Evolutionary conservation across 345 rosid genomes (phyloP).

Genomic region (Jatropha curcas): DNA sequence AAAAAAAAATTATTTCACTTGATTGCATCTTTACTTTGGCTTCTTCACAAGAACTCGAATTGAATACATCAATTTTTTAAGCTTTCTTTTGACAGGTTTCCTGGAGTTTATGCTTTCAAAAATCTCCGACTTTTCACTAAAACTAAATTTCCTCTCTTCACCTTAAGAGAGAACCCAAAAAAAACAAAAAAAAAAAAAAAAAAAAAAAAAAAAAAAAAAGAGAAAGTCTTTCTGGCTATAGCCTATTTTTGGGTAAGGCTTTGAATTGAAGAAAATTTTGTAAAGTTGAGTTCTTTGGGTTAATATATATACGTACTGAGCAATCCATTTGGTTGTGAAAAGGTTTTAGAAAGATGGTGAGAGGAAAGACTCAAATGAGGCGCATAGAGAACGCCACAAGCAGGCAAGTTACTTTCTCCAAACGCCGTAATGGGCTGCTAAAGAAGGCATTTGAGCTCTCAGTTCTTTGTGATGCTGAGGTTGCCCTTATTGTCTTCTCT

Average conservation of each 20-base stretch:
- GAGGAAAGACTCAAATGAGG: conserved; percentile 53
- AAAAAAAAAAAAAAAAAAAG: too few relatives aligned
- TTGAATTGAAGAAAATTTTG: too few relatives aligned
- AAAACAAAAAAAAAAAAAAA: too few relatives aligned
- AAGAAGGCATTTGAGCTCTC: conserved; percentile 39
- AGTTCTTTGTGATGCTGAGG: conserved; percentile 40
- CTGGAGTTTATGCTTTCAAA: too few relatives aligned
- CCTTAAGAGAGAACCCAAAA: too few relatives aligned
- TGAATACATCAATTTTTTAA: background rate
- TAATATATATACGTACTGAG: too few relatives aligned
- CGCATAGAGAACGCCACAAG: conserved; percentile 50
- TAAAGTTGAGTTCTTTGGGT: too few relatives aligned
- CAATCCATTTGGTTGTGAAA: too few relatives aligned
- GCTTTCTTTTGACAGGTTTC: background rate
- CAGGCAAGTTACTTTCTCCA: conserved; percentile 53
- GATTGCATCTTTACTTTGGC: background rate
- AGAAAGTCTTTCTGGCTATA: conserved; percentile 1
- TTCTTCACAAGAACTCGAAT: too few relatives aligned
- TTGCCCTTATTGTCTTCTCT: conserved; percentile 45
- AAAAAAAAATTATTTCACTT: conserved; percentile 8
- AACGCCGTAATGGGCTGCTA: conserved; percentile 33
- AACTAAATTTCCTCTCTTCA: too few relatives aligned
- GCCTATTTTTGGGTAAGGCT: background rate
- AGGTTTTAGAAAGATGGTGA: conserved; percentile 44
- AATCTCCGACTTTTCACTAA: too few relatives aligned